Evolutionary conservation across 1,284 basidiomycete genomes (phyloP).

Genomic region (Fomitopsis palustris): DNA sequence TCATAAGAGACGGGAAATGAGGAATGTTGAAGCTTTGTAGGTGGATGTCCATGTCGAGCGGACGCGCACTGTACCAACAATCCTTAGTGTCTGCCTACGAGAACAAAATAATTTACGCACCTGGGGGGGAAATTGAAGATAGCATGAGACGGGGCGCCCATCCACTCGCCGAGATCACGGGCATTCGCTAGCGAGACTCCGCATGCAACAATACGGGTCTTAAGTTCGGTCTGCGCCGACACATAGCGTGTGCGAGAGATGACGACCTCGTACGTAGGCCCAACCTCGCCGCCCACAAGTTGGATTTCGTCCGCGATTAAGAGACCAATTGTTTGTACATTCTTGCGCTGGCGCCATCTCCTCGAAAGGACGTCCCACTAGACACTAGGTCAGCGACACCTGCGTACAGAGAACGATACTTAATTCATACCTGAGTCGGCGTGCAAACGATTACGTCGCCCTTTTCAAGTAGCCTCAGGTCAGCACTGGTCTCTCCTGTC

Average conservation of each 20-base stretch:
- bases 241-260: constrained; percentile 95
- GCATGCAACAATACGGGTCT: constrained; percentile 92
- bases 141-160: constrained; percentile 88
- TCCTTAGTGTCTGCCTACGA: constrained; percentile 4
- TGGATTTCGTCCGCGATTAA: constrained; percentile 97
- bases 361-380: constrained; percentile 98
- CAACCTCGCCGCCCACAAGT: constrained; percentile 88
- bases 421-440: constrained; percentile 61
- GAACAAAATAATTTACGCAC: constrained; percentile 31
- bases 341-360: constrained; percentile 95
- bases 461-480: constrained; percentile 88
- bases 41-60: constrained; percentile 96
- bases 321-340: constrained; percentile 90
- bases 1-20: constrained; percentile 98
- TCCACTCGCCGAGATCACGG: constrained; percentile 96
- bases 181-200: constrained; percentile 96
- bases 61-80: constrained; percentile 65
- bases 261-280: constrained; percentile 94
- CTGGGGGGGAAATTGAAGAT: constrained; percentile 98
- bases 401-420: constrained; percentile 9
- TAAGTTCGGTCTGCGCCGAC: constrained; percentile 89
- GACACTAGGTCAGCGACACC: constrained; percentile 4
- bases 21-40: constrained; percentile 94
- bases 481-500: constrained; percentile 93
- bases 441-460: constrained; percentile 93